A percentile compares a stretch with the other conserved stretches of the same genome.
Evolutionary conservation across 2,329 filamentous ascomycete genomes (phyloP).

Genomic region (Cladosporium velox): DNA sequence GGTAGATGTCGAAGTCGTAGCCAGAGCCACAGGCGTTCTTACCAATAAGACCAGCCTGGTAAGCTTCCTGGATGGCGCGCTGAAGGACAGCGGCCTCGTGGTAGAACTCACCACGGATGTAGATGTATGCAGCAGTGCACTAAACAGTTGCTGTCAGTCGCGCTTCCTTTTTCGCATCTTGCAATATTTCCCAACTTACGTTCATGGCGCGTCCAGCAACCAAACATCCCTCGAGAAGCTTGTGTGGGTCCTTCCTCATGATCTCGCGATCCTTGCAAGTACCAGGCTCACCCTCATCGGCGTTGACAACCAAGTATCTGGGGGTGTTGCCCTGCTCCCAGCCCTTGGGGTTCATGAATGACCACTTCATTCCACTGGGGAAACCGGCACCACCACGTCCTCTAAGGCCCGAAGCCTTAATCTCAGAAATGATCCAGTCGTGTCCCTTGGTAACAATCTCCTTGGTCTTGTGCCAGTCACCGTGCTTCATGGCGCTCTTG

Average conservation of each 20-base stretch:
- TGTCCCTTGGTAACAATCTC: conserved; percentile 96
- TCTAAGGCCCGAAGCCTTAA: conserved; percentile 94
- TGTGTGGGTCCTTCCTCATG: conserved; percentile 99
- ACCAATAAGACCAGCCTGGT: conserved; percentile 89
- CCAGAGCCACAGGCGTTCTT: conserved; percentile 97
- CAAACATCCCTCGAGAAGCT: conserved; percentile 95
- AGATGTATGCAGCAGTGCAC: conserved; percentile 96
- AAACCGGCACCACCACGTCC: conserved; percentile 97
- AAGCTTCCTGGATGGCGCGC: conserved; percentile 95
- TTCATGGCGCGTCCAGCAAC: conserved; percentile 98
- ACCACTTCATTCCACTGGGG: conserved; percentile 96
- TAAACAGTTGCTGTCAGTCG: conserved; percentile 21
- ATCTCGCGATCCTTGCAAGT: conserved; percentile 99
- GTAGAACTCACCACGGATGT: conserved; percentile 98
- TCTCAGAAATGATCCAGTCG: conserved; percentile 96
- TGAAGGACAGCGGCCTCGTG: conserved; percentile 93
- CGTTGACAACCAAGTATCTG: conserved; percentile 95
- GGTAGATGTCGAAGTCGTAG: conserved; percentile 96
- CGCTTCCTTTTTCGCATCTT: not conserved
- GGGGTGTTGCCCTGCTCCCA: conserved; percentile 98
- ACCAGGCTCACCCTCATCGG: conserved; percentile 96
- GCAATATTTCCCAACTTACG: conserved; percentile 32
- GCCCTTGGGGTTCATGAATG: conserved; percentile 99
- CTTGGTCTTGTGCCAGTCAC: conserved; percentile 99
- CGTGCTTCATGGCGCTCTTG: conserved; percentile 94